These are phyloP conservation scores for Lachancea kluyveri DNA, from an alignment of 805 yeast species.

Conservation along the genomic window DNA sequence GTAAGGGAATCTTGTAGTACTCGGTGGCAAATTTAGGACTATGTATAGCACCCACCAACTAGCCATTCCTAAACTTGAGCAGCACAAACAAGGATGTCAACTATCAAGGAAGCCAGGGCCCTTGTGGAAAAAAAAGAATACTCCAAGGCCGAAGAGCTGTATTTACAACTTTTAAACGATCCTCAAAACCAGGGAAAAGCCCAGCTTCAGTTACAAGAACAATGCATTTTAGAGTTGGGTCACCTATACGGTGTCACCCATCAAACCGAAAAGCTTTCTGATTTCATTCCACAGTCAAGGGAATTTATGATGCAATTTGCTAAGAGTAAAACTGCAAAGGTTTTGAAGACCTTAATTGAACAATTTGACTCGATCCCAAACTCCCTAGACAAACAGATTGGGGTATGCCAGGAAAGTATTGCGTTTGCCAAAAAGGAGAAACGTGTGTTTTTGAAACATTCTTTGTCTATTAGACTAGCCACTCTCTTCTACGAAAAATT, in stretches of 20 bases:
- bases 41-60: no score
- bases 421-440: conserved; percentile 83
- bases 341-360: conserved; percentile 76
- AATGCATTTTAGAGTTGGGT: conserved; percentile 72
- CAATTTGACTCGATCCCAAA: conserved; percentile 58
- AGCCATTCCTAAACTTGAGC: no score
- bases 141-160: conserved; percentile 54
- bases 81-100: conserved; percentile 19
- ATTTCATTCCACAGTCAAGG: conserved; percentile 63
- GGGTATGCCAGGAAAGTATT: conserved; percentile 69
- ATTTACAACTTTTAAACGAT: conserved; percentile 43
- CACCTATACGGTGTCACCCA: conserved; percentile 50
- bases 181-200: conserved; percentile 39
- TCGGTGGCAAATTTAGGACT: no score
- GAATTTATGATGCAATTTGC: conserved; percentile 72
- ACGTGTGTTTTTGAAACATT: conserved; percentile 82
- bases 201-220: conserved; percentile 43
- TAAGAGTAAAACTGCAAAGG: conserved; percentile 91
- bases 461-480: conserved; percentile 78
- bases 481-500: conserved; percentile 63
- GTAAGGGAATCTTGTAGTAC: no score
- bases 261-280: conserved; percentile 46
- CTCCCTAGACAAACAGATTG: conserved; percentile 63
- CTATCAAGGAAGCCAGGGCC: conserved; percentile 55
- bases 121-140: conserved; percentile 45